These are phyloP conservation scores for Hydnomerulius pinastri DNA, from an alignment of 768 basidiomycete genomes.

Conservation along the genomic window DNA sequence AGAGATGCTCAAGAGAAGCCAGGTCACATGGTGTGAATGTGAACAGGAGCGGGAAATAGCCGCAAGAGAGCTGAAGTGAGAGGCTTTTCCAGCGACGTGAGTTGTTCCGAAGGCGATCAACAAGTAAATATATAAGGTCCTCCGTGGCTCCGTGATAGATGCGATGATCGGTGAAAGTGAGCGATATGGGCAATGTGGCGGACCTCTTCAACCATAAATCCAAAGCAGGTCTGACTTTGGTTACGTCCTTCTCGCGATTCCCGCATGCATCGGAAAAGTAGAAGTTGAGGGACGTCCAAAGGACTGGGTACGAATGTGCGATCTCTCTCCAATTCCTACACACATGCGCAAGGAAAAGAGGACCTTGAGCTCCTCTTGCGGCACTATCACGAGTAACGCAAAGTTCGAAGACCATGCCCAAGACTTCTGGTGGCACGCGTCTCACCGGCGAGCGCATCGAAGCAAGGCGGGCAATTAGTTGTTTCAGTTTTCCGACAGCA, in stretches of 20 bases:
- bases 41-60: conserved; percentile 18
- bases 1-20: conserved; percentile 14
- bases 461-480: background rate
- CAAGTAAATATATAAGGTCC: conserved; percentile 11
- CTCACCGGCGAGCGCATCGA: conserved; percentile 2
- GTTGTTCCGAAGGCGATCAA: conserved; percentile 12
- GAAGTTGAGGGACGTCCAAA: conserved; percentile 26
- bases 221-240: background rate
- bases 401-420: conserved; percentile 18
- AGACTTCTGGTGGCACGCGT: conserved; percentile 37
- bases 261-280: conserved; percentile 2
- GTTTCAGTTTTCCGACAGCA: background rate
- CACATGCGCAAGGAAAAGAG: conserved; percentile 16
- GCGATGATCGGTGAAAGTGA: conserved; percentile 23
- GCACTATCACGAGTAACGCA: background rate
- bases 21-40: conserved; percentile 16
- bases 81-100: conserved; percentile 20
- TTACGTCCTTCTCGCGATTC: conserved; percentile 2
- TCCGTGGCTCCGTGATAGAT: conserved; percentile 3
- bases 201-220: conserved; percentile 19
- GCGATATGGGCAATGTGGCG: conserved; percentile 12
- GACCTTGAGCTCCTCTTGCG: background rate
- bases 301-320: conserved; percentile 9
- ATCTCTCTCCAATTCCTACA: conserved; percentile 23
- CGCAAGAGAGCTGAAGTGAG: conserved; percentile 7